These are phyloP conservation scores for Phoma sp. DNA, from an alignment of 2,329 filamentous ascomycete species.

Conservation along the genomic window DNA sequence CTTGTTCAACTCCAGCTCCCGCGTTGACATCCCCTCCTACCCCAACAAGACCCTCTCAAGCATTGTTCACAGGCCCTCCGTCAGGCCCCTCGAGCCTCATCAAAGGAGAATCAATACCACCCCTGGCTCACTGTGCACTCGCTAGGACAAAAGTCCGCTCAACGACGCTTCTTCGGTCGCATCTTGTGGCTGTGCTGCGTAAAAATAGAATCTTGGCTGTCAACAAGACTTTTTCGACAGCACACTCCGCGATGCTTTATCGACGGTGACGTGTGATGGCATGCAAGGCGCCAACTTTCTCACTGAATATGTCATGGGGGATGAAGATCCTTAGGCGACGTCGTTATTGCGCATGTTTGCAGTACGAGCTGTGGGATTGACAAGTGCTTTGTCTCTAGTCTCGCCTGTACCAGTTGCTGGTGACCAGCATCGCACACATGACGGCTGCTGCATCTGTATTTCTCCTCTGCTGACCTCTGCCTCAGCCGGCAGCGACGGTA, in stretches of 20 bases:
- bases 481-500: slow-evolving; percentile 1
- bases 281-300: slow-evolving; percentile 4
- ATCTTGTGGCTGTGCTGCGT: slow-evolving; percentile 16
- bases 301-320: background rate
- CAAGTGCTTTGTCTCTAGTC: background rate
- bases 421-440: background rate
- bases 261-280: slow-evolving; percentile 11
- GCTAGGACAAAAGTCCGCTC: slow-evolving; percentile 8
- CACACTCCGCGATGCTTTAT: slow-evolving; percentile 10
- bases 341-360: background rate
- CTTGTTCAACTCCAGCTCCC: slow-evolving; percentile 8
- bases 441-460: background rate
- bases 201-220: slow-evolving; percentile 18
- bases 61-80: background rate
- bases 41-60: background rate
- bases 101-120: slow-evolving; percentile 1
- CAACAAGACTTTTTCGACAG: slow-evolving; percentile 16
- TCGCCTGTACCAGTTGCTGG: background rate
- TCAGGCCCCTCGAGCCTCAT: background rate
- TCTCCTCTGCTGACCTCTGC: background rate
- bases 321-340: background rate
- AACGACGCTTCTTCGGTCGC: slow-evolving; percentile 13
- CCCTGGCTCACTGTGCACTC: slow-evolving; percentile 10
- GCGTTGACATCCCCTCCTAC: background rate
- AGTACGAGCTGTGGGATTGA: background rate